Evolutionary conservation across 257 asterid species (phyloP).

Genomic region (Penstemon barbatus): DNA sequence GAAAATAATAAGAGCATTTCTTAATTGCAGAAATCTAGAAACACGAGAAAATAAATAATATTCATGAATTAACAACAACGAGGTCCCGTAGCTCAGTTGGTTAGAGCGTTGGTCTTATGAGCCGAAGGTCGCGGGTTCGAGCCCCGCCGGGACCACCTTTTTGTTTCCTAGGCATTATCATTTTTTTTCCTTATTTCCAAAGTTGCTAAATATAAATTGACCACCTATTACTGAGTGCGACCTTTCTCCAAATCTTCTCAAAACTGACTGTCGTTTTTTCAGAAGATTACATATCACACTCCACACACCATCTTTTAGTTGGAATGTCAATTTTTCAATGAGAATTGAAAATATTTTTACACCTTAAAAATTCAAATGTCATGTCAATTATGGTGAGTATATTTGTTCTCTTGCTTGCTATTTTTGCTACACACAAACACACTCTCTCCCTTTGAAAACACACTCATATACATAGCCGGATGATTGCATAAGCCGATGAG

Average conservation of each 20-base stretch:
- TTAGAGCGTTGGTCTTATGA: conserved; percentile 99
- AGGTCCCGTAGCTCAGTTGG: conserved; percentile 82
- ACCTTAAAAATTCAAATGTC: conserved; percentile 6
- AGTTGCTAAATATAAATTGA: not conserved
- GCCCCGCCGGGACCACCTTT: conserved; percentile 94
- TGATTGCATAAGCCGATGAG: conserved; percentile 14
- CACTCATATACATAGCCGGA: not conserved
- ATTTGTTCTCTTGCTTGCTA: conserved; percentile 16
- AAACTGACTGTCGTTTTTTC: conserved; percentile 33
- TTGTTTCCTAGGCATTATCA: no score
- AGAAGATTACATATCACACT: conserved; percentile 35
- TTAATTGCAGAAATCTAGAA: no score
- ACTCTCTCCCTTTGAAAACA: not conserved
- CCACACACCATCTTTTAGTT: conserved; percentile 43
- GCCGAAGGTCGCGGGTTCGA: conserved; percentile 99
- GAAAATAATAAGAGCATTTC: no score
- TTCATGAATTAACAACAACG: no score
- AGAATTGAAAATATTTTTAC: conserved; percentile 7
- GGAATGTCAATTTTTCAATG: conserved; percentile 44
- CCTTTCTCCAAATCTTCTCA: not conserved
- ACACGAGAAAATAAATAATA: no score
- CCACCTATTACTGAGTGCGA: conserved; percentile 12
- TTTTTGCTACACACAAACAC: not conserved
- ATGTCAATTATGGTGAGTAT: not conserved
- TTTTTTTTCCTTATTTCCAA: not conserved